Evolutionary conservation across 352 stramenopile genomes (phyloP).

Genomic region (Phytophthora chlamydospora): DNA sequence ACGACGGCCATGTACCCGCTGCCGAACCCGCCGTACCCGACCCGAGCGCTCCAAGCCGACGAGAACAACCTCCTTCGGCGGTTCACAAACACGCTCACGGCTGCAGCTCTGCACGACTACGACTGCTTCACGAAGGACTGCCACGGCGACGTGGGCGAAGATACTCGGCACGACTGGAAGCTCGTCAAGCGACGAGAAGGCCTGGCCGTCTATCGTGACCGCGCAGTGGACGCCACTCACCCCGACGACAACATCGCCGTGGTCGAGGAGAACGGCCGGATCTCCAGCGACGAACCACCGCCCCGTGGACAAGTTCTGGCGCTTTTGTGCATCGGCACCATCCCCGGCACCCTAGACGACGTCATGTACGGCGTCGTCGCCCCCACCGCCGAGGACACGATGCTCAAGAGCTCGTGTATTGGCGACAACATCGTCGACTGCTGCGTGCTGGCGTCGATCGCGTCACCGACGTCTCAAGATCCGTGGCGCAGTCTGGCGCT

Average conservation of each 20-base stretch:
- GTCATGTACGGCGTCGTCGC: slow-evolving; percentile 41
- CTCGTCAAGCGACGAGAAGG: slow-evolving; percentile 38
- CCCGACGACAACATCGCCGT: slow-evolving; percentile 2
- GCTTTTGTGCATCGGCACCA: slow-evolving; percentile 36
- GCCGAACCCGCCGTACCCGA: slow-evolving; percentile 31
- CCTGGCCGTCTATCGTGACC: slow-evolving; percentile 47
- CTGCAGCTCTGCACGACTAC: slow-evolving; percentile 42
- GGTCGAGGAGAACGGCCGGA: slow-evolving; percentile 9
- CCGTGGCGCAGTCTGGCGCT: slow-evolving; percentile 35
- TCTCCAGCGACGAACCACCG: slow-evolving; percentile 1
- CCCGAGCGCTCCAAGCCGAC: slow-evolving; percentile 35
- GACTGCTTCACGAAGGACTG: slow-evolving; percentile 36
- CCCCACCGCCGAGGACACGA: slow-evolving; percentile 30
- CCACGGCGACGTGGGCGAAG: slow-evolving; percentile 31
- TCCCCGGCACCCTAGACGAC: slow-evolving; percentile 36
- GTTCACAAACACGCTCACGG: slow-evolving; percentile 33
- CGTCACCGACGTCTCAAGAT: slow-evolving; percentile 23
- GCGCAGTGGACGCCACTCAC: neutral
- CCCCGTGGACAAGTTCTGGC: slow-evolving; percentile 15
- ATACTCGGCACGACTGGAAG: slow-evolving; percentile 42
- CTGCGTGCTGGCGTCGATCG: slow-evolving; percentile 28
- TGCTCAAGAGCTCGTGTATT: slow-evolving; percentile 38
- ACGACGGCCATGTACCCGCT: slow-evolving; percentile 32
- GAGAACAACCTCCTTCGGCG: slow-evolving; percentile 40
- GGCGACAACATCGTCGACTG: slow-evolving; percentile 38